Evolutionary conservation across 139 green algal genomes (phyloP), one percentile per base, ranked within the genome.

Genomic region (Picochlorum sp.): DNA sequence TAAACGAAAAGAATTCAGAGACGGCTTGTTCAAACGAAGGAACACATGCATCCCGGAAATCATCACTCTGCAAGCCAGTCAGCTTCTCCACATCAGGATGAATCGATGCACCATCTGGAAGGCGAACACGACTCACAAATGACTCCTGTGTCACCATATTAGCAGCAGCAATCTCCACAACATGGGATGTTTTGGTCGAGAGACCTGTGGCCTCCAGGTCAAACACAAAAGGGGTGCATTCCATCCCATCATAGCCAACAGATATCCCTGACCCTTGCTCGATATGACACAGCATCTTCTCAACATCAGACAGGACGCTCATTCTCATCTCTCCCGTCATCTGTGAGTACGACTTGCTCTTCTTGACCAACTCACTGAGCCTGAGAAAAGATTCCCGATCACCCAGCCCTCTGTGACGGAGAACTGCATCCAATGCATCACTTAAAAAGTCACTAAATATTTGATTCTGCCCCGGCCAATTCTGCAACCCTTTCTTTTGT

Each of bases 161-260:
- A 45, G 62, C 5, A 21, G 66, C 75, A 9, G 72, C 81, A 5
- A 86, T 63, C 64, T 87, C 81, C 1, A 84, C 32, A 30, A 86
- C 75, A 10, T 61, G 38, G 8, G 66, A 45, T 26, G 16, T 59
- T 45, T 55, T 28, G 13, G 34, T 24, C 16, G 30, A 30, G 21
- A 59, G 10, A 24, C 57, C 41, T 38, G 73, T 82, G 10, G 80
- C 85, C 62, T 88, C 81, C 7, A 84, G 47, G 49, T 88, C 81
- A 56, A 87, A 84, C 10, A 85, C 44, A 23, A 87, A 63, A 11
- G 63, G 62, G 2, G 65, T 50, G 20, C 10, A 59, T 21, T 54
- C 18, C 47, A 14, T 41, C 34, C 34, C 28, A 30, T 30, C 28
- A 30, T 5, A 2, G 28, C 28, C 34, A 41, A 41, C 34, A 9